A percentile compares a stretch with the other conserved stretches of the same genome.
These are phyloP conservation scores for Vanrija pseudolonga DNA, from an alignment of 1,284 basidiomycete species.

Conservation along the genomic window DNA sequence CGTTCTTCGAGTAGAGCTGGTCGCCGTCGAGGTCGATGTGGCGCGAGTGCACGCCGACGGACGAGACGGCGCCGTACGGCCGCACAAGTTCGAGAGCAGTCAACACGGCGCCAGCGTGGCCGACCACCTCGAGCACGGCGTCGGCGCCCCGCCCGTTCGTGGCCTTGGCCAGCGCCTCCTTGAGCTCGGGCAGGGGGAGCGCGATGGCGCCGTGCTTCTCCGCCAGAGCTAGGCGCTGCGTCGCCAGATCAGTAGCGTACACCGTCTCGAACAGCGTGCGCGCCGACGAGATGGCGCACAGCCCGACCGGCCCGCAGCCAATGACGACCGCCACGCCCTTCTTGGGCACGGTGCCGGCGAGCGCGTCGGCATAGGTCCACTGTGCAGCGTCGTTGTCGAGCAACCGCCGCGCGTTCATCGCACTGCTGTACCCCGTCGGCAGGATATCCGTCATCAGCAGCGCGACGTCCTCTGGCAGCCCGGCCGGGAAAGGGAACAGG, in stretches of 20 bases:
- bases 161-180: conserved; percentile 24
- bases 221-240: conserved; percentile 25
- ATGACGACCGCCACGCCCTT: conserved; percentile 46
- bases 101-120: conserved; percentile 64
- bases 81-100: conserved; percentile 73
- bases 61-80: conserved; percentile 73
- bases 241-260: conserved; percentile 36
- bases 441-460: conserved; percentile 52
- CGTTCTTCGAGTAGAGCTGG: conserved; percentile 73
- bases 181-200: conserved; percentile 28
- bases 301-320: conserved; percentile 52
- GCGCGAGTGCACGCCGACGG: conserved; percentile 62
- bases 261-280: conserved; percentile 44
- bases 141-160: conserved; percentile 51
- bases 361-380: conserved; percentile 16
- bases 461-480: conserved; percentile 45
- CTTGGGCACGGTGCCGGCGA: conserved; percentile 28
- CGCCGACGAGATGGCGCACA: conserved; percentile 50
- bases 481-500: conserved; percentile 46
- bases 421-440: conserved; percentile 50
- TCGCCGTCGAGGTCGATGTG: conserved; percentile 42
- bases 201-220: conserved; percentile 47
- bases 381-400: conserved; percentile 34
- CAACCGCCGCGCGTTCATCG: conserved; percentile 46
- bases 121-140: conserved; percentile 64